These are phyloP conservation scores for Solanum arcanum DNA, from an alignment of 257 asterid genomes.

Conservation along the genomic window DNA sequence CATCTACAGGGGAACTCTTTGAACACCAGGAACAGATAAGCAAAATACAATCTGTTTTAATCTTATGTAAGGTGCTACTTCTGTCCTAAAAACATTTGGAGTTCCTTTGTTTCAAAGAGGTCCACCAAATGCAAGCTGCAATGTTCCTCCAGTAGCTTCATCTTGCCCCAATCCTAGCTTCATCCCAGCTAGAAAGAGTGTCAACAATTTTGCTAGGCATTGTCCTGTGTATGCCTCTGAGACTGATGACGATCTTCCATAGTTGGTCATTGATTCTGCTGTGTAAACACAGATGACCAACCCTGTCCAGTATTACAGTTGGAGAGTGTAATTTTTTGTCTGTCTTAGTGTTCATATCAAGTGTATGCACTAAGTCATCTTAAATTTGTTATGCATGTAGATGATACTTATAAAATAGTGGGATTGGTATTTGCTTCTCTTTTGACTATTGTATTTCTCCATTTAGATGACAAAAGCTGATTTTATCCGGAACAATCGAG, in stretches of 20 bases:
- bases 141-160: background rate
- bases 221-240: background rate
- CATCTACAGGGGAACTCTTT: background rate
- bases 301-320: background rate
- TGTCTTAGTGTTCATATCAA: background rate
- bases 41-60: background rate
- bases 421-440: background rate
- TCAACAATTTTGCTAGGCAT: background rate
- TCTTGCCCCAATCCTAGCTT: background rate
- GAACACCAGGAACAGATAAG: background rate
- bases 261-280: background rate
- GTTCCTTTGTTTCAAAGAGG: background rate
- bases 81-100: background rate
- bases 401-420: conserved; percentile 1
- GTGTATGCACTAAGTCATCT: background rate
- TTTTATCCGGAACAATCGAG: conserved; percentile 96
- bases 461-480: conserved; percentile 91
- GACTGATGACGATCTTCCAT: background rate
- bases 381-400: background rate
- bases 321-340: background rate
- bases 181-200: background rate
- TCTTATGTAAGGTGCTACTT: background rate
- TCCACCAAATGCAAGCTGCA: background rate
- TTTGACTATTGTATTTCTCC: conserved; percentile 29
- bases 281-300: background rate